Evolutionary conservation across 805 yeast species (phyloP).

Genomic region (Saturnispora besseyi): DNA sequence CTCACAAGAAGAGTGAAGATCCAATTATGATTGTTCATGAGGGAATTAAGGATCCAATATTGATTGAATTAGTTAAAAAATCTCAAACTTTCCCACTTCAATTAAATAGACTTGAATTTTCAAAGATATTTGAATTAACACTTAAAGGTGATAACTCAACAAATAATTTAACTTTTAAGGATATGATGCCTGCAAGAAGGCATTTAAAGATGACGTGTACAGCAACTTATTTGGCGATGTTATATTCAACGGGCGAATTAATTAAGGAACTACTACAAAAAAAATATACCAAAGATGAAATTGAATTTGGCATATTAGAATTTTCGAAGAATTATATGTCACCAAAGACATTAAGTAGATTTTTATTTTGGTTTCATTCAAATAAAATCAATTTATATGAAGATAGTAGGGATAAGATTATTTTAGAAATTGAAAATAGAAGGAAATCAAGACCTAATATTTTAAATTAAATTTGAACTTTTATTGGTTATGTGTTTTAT

Average conservation of each 20-base stretch:
- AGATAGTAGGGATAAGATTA: slow-evolving; percentile 2
- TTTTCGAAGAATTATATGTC: slow-evolving; percentile 6
- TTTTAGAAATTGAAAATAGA: slow-evolving; percentile 1
- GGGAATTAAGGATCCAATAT: slow-evolving; percentile 2
- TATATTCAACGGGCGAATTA: slow-evolving; percentile 7
- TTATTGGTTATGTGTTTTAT: too few relatives aligned
- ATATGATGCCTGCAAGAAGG: slow-evolving; percentile 9
- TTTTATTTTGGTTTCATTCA: slow-evolving; percentile 9
- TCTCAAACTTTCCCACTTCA: slow-evolving; percentile 2
- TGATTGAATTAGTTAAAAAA: slow-evolving; percentile 5
- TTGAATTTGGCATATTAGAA: slow-evolving; percentile 5
- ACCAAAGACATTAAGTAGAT: slow-evolving; percentile 6
- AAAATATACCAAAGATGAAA: slow-evolving; percentile 2
- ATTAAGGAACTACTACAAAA: slow-evolving; percentile 5
- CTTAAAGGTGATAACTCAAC: slow-evolving; percentile 5
- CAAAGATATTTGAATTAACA: slow-evolving; percentile 6
- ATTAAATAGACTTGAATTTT: slow-evolving; percentile 4
- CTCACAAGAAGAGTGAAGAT: not conserved
- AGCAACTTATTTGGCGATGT: slow-evolving; percentile 8
- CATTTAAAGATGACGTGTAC: slow-evolving; percentile 7
- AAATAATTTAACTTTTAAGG: slow-evolving; percentile 6
- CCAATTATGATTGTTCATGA: slow-evolving; percentile 2
- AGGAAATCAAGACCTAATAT: not conserved
- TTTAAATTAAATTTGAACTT: not conserved
- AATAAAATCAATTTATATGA: not conserved